A percentile compares a stretch with the other conserved stretches of the same genome.
phyloP scores from a whole-genome alignment of 23 red algal genomes.

The Porphyridium purpureum region DNA sequence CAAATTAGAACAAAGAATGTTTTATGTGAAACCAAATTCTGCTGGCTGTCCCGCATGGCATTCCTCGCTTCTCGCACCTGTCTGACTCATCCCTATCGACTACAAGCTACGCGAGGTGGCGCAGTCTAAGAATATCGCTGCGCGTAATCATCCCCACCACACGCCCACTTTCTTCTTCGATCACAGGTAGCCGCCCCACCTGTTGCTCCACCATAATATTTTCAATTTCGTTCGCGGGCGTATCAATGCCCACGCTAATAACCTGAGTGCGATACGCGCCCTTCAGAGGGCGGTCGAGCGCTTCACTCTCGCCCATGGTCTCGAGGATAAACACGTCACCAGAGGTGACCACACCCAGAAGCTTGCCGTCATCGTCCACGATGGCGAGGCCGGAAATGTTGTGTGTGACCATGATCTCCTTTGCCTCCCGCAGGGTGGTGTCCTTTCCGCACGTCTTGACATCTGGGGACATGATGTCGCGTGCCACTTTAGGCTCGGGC shows the following conservation, averaged over 20 bases:
- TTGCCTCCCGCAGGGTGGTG: constrained; percentile 17
- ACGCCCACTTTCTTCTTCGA: constrained; percentile 14
- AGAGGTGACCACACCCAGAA: constrained; percentile 24
- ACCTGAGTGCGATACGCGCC: constrained; percentile 12
- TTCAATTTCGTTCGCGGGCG: constrained; percentile 21
- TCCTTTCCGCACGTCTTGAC: constrained; percentile 3
- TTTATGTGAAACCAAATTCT: too few relatives aligned
- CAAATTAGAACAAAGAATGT: too few relatives aligned
- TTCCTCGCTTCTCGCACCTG: too few relatives aligned
- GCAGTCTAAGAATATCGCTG: constrained; percentile 25
- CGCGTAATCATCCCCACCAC: constrained; percentile 38
- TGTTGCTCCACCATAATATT: constrained; percentile 18
- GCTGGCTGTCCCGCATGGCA: too few relatives aligned
- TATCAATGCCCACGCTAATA: constrained; percentile 10
- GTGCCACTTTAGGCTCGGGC: constrained; percentile 6
- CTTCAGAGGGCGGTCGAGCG: constrained; percentile 14
- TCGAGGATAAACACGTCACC: constrained; percentile 18
- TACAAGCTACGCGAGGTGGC: too few relatives aligned
- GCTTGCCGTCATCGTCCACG: constrained; percentile 3
- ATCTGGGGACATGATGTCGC: constrained; percentile 27
- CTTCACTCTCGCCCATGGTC: constrained; percentile 4
- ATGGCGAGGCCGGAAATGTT: constrained; percentile 22
- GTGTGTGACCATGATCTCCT: constrained; percentile 18
- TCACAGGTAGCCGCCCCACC: constrained; percentile 28
- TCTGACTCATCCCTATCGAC: too few relatives aligned